Base-by-base conservation (phyloP, 257 asterid species). In the Parsonsia alboflavescens region DNA sequence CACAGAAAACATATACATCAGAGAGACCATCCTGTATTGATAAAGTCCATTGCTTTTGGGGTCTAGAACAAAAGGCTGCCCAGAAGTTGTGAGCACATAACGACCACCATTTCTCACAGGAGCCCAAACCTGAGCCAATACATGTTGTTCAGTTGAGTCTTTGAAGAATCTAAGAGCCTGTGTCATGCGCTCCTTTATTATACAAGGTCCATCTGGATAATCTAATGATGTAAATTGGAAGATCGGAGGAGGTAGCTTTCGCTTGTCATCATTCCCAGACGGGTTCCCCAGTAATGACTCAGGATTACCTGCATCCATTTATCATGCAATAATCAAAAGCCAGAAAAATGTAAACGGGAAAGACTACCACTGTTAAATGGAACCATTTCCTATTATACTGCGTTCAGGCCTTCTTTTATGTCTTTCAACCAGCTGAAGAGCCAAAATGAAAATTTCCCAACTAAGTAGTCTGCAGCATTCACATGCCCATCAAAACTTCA, bases 101-200 rank as follows among this genome's bases (percentile, higher is more conserved):
- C 93, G 90, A 70, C 87, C 84, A 16, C 96, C 91, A 74, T 78
- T 84, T 82, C 86, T 93, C 59, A 93, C 95, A 19, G 97, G 98
- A 6, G 97, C 97, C 97, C 98, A 93, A 36, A 93, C 87, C 86
- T 93, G 98, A 75, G 97, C 98, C 79, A 93, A 81, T 63, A 93
- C 89, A 75, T 89, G 96, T 75, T 89, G 92, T 78, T 87, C 90
- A 0, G 96, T 84, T 72, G 85, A 86, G 46, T 88, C 97, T 78
- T 91, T 93, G 79, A 93, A 89, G 91, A 84, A 82, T 46, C 98
- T 87, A 79, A 93, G 96, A 41, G 98, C 98, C 84, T 85, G 97
- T 1, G 91, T 80, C 97, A 93, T 86, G 78, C 90, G 87, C 84
- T 93, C 96, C 84, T 93, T 93, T 77, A 93, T 93, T 74, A 87